Evolutionary conservation across 768 basidiomycete species (phyloP).

Genomic region (Amylocystis lapponica): DNA sequence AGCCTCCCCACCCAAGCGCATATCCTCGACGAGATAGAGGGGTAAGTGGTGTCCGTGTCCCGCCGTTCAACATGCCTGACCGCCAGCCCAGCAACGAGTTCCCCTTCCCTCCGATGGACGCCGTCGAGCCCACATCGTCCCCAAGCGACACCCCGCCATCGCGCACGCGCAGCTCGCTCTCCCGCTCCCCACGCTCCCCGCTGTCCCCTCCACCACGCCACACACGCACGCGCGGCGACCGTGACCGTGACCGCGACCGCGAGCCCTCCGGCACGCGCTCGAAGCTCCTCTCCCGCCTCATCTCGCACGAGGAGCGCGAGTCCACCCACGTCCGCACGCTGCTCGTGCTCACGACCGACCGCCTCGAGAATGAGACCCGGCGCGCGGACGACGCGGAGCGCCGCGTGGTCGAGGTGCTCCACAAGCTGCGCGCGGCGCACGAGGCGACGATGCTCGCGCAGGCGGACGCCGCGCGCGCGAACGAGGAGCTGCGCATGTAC

Average conservation of each 20-base stretch:
- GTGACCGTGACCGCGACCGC: slow-evolving; percentile 10
- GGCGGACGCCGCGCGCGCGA: slow-evolving; percentile 48
- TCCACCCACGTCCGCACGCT: slow-evolving; percentile 15
- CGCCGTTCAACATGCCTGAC: no score
- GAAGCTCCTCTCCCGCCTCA: slow-evolving; percentile 17
- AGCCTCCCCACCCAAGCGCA: no score
- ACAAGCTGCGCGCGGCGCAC: slow-evolving; percentile 51
- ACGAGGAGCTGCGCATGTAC: slow-evolving; percentile 57
- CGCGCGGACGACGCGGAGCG: slow-evolving; percentile 55
- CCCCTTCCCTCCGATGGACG: no score
- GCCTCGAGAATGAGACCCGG: slow-evolving; percentile 44
- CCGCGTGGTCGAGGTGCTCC: slow-evolving; percentile 40
- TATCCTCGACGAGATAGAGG: no score
- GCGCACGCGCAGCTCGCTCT: no score
- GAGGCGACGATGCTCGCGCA: slow-evolving; percentile 50
- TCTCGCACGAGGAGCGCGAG: slow-evolving; percentile 15
- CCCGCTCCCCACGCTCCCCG: slow-evolving; percentile 12
- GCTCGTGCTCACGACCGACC: slow-evolving; percentile 26
- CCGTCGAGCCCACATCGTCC: no score
- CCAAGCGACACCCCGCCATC: no score
- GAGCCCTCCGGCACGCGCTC: slow-evolving; percentile 4
- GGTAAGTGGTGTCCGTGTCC: no score
- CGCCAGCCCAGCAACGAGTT: no score
- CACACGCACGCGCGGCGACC: slow-evolving; percentile 11
- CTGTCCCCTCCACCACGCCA: slow-evolving; percentile 6